Base-by-base conservation (phyloP, 345 rosid species). In the Punica granatum region DNA sequence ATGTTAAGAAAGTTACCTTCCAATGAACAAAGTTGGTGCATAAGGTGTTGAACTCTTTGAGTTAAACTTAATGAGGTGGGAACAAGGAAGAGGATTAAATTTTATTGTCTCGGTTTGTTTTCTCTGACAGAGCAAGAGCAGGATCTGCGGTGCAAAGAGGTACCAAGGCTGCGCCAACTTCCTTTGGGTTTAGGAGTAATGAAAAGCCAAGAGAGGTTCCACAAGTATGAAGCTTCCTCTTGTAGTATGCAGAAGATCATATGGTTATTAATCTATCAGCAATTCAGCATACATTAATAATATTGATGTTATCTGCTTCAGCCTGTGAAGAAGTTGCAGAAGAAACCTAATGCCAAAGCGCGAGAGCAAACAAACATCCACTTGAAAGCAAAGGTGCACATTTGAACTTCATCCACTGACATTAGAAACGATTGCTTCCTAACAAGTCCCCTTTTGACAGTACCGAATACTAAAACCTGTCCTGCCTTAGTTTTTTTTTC, bases 181-280 rank as follows among this genome's bases (percentile, higher is more conserved):
- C 84, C 58, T 72, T 70, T 65, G 76, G 76, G 64, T 63, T 73
- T 69, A 82, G 69, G 82, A 79, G 58, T 49, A 70, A 76, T 64
- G 83, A 78, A 68, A 72, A 74, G 74, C 73, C 72, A 60, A 78
- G 73, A 75, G 83, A 76, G 86, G 87, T 82, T 77, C 59, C 60
- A 8, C 58, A n/a, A 33, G 48, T 70, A 41, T 33, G 67, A 4
- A 51, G 28, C 63, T 63, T 25, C 54, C 4, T 33, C 49, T 21
- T 26, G 36, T 68, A 58, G 63, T 61, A 10, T 61, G 41, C 36
- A 8, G 42, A 68, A 60, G 59, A 28, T 68, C 37, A 7, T 60
- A 25, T 36, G 42, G 32, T 8, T 21, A 2, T 74, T 16, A 37
- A 41, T 56, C 39, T 39, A 63, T 36, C 54, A 41, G 41, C 30